phyloP scores from a whole-genome alignment of 805 yeast species.

The Blastobotrys attinorum region DNA sequence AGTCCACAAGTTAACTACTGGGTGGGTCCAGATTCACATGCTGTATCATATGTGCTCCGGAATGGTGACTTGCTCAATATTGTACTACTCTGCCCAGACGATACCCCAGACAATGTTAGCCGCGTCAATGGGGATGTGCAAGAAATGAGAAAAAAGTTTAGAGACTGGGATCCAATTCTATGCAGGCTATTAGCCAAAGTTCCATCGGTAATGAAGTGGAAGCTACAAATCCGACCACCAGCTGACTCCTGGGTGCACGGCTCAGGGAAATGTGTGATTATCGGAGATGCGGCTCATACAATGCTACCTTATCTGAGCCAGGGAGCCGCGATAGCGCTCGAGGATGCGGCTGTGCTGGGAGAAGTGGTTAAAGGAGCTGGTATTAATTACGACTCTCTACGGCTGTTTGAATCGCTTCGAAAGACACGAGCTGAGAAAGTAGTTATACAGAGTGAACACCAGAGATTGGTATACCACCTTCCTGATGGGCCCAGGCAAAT shows the following conservation, averaged over 20 bases:
- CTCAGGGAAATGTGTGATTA: slow-evolving; percentile 24
- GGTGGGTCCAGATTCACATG: slow-evolving; percentile 14
- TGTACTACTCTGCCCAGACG: slow-evolving; percentile 11
- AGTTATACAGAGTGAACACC: background rate
- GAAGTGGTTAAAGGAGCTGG: background rate
- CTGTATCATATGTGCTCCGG: slow-evolving; percentile 10
- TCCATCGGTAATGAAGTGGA: slow-evolving; percentile 21
- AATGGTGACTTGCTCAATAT: slow-evolving; percentile 9
- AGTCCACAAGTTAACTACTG: slow-evolving; percentile 9
- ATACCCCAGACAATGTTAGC: slow-evolving; percentile 3
- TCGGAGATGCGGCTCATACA: slow-evolving; percentile 33
- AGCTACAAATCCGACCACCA: slow-evolving; percentile 21
- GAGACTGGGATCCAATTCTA: slow-evolving; percentile 26
- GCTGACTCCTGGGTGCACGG: slow-evolving; percentile 23
- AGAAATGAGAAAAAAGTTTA: slow-evolving; percentile 20
- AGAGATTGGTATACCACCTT: background rate
- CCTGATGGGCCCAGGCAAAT: background rate
- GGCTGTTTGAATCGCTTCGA: background rate
- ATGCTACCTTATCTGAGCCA: slow-evolving; percentile 29
- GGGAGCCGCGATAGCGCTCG: slow-evolving; percentile 27
- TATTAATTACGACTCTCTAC: background rate
- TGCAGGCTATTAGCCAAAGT: slow-evolving; percentile 14
- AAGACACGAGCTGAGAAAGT: slow-evolving; percentile 1
- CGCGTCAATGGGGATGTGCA: slow-evolving; percentile 9
- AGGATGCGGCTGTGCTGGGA: slow-evolving; percentile 15